These are phyloP conservation scores for Cadophora luteo-olivacea DNA, from an alignment of 2,329 filamentous ascomycete species.

Conservation along the genomic window DNA sequence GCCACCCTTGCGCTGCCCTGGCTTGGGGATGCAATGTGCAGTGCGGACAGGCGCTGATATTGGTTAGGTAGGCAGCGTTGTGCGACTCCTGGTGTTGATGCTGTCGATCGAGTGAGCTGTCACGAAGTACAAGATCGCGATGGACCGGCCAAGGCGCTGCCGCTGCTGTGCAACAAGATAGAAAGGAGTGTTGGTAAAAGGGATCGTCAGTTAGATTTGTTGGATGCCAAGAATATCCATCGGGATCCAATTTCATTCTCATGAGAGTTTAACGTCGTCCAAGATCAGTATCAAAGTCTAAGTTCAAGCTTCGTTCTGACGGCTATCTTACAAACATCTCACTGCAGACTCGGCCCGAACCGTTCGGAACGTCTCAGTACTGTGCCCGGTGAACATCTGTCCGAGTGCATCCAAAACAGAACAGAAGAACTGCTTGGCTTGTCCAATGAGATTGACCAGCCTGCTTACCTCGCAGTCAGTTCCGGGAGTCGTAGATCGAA, in stretches of 20 bases:
- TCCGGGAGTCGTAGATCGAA: background rate
- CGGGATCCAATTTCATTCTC: background rate
- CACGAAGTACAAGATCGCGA: constrained; percentile 24
- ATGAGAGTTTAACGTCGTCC: background rate
- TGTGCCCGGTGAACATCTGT: background rate
- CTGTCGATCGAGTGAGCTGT: constrained; percentile 20
- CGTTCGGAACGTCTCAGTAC: background rate
- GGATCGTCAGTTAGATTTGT: background rate
- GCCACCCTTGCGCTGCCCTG: background rate
- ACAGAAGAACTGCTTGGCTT: too few species aligned
- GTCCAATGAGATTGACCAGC: background rate
- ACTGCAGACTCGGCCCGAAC: constrained; percentile 17
- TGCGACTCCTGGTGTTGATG: constrained; percentile 7
- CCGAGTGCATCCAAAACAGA: too few species aligned
- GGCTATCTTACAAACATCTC: background rate
- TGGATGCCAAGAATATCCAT: background rate
- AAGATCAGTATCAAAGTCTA: background rate
- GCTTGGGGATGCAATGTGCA: background rate
- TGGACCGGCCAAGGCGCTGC: background rate
- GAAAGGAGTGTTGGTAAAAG: background rate
- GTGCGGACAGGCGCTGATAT: background rate
- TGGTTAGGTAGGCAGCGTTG: background rate
- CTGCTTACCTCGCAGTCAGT: background rate
- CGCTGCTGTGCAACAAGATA: constrained; percentile 19
- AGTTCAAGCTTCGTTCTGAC: background rate